Evolutionary conservation across 345 rosid species (phyloP), one percentile per base, ranked within the genome.

Genomic region (Punica granatum): DNA sequence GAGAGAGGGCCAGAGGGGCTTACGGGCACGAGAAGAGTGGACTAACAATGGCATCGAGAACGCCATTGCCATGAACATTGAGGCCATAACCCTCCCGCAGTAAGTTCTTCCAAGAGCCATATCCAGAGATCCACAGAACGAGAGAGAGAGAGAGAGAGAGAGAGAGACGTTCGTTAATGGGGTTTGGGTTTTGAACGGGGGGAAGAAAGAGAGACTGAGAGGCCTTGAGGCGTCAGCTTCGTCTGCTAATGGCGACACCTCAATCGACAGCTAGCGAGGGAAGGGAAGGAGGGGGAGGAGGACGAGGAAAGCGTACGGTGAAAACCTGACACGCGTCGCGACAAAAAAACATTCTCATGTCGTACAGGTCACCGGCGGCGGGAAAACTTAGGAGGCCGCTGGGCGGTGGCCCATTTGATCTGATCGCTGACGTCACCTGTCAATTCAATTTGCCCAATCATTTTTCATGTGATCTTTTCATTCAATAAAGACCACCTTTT

Each of bases 21-120:
- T 61, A 61, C 42, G 65, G 42, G 41, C 36, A 61, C 42, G 65
- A 23, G 65, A 32, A 61, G 65, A 15, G 3, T 30, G 65, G 41
- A 37, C 41, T 4, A 61, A 10, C 25, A 36, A 61, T 61, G 42
- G 41, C 37, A 35, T 36, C 26, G 42, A 32, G 41, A 61, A 36
- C 42, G 65, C 39, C 65, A 61, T 61, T 16, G 26, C 39, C 25
- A 61, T 35, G 65, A 61, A 34, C 65, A 61, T 0, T 3, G 65
- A 61, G 26, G 8, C 37, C 36, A 61, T 0, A 61, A 61, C 59
- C 59, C 30, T 25, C 31, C 30, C 11, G 59, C 59, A 25, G 31
- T 7, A 16, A 18, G 8, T 36, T 16, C 65, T 61, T 18, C 42
- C 42, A 34, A 61, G 30, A 34, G 65, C 65, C 65, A 61, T 26